Evolutionary conservation across 192 early-diverging fungal species (phyloP).

Genomic region (Cetraspora pellucida): DNA sequence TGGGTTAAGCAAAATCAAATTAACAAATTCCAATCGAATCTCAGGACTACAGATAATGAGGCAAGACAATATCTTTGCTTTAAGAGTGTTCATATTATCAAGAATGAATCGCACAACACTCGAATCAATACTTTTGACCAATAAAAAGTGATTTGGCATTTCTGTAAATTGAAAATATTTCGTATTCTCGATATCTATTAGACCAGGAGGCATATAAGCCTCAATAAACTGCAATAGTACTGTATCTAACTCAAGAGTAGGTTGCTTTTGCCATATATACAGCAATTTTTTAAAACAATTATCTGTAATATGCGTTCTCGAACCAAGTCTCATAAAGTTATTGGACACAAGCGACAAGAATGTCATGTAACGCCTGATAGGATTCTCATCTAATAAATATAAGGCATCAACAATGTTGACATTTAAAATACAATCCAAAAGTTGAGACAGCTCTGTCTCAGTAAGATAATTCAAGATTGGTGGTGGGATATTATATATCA

Average conservation of each 20-base stretch:
- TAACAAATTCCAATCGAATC: conserved; percentile 17
- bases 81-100: conserved; percentile 8
- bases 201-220: conserved; percentile 13
- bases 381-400: too few species aligned
- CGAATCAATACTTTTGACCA: not conserved
- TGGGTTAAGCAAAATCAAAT: not conserved
- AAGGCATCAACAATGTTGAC: too few species aligned
- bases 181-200: too few species aligned
- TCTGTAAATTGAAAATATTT: too few species aligned
- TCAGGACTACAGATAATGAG: conserved; percentile 8
- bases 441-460: not conserved
- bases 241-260: not conserved
- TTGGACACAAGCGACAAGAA: too few species aligned
- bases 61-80: conserved; percentile 24
- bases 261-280: too few species aligned
- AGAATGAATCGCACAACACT: conserved; percentile 15
- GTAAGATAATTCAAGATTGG: not conserved
- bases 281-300: too few species aligned
- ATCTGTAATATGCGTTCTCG: too few species aligned
- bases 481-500: not conserved
- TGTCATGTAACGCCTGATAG: too few species aligned
- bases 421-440: not conserved
- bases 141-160: too few species aligned
- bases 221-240: conserved; percentile 11
- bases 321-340: too few species aligned